Percentiles rank a stretch among this genome's conserved stretches.
Evolutionary conservation across 192 early-diverging fungal species (phyloP).

Genomic region (Backusella tuberculispora): DNA sequence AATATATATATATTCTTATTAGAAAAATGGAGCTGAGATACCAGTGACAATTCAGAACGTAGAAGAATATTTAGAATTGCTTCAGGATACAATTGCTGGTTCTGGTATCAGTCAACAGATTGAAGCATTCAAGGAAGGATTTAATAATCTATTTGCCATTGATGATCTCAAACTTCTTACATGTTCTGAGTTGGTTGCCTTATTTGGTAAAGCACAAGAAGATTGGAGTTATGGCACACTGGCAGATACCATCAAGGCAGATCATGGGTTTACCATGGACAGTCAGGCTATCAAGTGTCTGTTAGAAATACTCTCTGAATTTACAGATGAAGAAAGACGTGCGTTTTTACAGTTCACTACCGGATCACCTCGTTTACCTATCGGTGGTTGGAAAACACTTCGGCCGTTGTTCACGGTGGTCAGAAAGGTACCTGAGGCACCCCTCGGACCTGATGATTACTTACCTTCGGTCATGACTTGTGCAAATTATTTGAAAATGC

Average conservation of each 20-base stretch:
- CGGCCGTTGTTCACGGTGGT: slow-evolving; percentile 88
- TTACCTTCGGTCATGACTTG: slow-evolving; percentile 97
- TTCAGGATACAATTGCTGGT: slow-evolving; percentile 67
- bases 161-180: slow-evolving; percentile 71
- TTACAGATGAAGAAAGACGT: slow-evolving; percentile 65
- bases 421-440: slow-evolving; percentile 71
- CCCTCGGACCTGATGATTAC: slow-evolving; percentile 72
- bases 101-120: slow-evolving; percentile 71
- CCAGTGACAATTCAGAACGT: slow-evolving; percentile 83
- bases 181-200: slow-evolving; percentile 66
- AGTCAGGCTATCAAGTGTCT: slow-evolving; percentile 71
- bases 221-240: slow-evolving; percentile 80
- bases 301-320: slow-evolving; percentile 67
- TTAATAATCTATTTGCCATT: slow-evolving; percentile 79
- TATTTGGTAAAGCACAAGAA: slow-evolving; percentile 73
- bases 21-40: slow-evolving; percentile 61
- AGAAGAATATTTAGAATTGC: slow-evolving; percentile 71
- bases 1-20: background rate
- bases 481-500: slow-evolving; percentile 93
- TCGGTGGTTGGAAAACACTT: slow-evolving; percentile 84
- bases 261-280: slow-evolving; percentile 82
- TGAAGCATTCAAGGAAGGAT: slow-evolving; percentile 80
- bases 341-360: slow-evolving; percentile 88
- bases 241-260: slow-evolving; percentile 71
- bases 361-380: slow-evolving; percentile 85